These are phyloP conservation scores for Stenocarpella maydis DNA, from an alignment of 2,329 filamentous ascomycete genomes.

Conservation along the genomic window DNA sequence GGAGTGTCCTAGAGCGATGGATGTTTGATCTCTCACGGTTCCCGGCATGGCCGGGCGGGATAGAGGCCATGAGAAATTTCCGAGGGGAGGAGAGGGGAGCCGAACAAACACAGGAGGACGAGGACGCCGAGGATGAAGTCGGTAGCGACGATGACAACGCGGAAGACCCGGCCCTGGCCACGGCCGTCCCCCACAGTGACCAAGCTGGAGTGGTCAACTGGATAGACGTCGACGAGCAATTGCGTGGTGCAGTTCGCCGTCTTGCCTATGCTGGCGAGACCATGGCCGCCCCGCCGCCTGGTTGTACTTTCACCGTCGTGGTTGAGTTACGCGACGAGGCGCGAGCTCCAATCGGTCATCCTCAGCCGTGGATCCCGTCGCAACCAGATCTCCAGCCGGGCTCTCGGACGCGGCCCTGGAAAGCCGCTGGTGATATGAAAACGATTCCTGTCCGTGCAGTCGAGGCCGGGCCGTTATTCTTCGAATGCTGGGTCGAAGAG, in stretches of 20 bases:
- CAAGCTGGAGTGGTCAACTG: conserved; percentile 51
- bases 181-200: conserved; percentile 31
- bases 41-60: conserved; percentile 53
- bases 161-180: conserved; percentile 21
- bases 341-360: conserved; percentile 65
- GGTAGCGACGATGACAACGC: conserved; percentile 30
- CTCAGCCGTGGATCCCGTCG: conserved; percentile 68
- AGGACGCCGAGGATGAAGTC: conserved; percentile 35
- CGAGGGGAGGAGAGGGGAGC: conserved; percentile 38
- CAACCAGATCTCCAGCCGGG: conserved; percentile 55
- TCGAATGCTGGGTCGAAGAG: conserved; percentile 74
- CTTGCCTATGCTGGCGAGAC: conserved; percentile 67
- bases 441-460: conserved; percentile 62
- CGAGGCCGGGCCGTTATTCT: conserved; percentile 65
- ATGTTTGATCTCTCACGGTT: conserved; percentile 65
- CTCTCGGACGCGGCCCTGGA: conserved; percentile 44
- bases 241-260: conserved; percentile 71
- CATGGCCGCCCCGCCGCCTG: conserved; percentile 65
- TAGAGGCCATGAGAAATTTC: conserved; percentile 43
- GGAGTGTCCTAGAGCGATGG: conserved; percentile 66
- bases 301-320: conserved; percentile 79
- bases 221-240: conserved; percentile 74
- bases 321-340: conserved; percentile 73
- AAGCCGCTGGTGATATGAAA: conserved; percentile 48
- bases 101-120: conserved; percentile 36